Percentiles rank a stretch among this genome's conserved stretches.
These are phyloP conservation scores for Tubosaeta sp. DNA, from an alignment of 768 basidiomycete genomes.

Conservation along the genomic window DNA sequence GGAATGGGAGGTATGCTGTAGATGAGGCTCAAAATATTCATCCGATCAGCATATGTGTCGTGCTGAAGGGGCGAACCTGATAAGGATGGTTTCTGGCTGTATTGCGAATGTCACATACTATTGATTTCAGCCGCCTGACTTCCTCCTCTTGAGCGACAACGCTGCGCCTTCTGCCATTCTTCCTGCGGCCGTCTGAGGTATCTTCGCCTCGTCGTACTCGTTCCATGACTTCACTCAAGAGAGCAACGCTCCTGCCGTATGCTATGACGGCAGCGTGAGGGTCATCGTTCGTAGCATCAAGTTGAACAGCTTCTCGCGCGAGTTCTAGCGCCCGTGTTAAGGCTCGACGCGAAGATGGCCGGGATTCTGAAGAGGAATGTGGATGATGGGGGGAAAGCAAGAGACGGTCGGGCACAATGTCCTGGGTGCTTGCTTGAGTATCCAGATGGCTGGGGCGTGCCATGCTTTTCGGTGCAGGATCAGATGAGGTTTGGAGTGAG, in stretches of 20 bases:
- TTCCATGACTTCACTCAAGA: slow-evolving; percentile 91
- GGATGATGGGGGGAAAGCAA: slow-evolving; percentile 43
- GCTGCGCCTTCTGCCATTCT: slow-evolving; percentile 62
- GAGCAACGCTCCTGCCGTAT: slow-evolving; percentile 80
- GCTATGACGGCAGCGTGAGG: slow-evolving; percentile 86
- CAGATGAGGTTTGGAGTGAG: slow-evolving; percentile 46
- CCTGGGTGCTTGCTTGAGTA: slow-evolving; percentile 29
- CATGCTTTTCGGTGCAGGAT: slow-evolving; percentile 54
- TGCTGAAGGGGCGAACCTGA: slow-evolving; percentile 49
- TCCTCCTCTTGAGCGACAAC: slow-evolving; percentile 91
- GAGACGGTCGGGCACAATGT: slow-evolving; percentile 41
- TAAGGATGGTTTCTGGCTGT: slow-evolving; percentile 11
- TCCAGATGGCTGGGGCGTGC: slow-evolving; percentile 29
- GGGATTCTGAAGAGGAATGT: slow-evolving; percentile 42
- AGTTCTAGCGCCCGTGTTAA: slow-evolving; percentile 83
- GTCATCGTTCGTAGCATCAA: slow-evolving; percentile 85
- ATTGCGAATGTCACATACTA: slow-evolving; percentile 53
- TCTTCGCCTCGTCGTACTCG: slow-evolving; percentile 84
- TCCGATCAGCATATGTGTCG: slow-evolving; percentile 91
- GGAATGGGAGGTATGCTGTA: slow-evolving; percentile 81
- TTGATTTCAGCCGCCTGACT: slow-evolving; percentile 78
- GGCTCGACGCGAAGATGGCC: slow-evolving; percentile 77
- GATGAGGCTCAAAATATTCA: slow-evolving; percentile 87
- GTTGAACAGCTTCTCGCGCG: slow-evolving; percentile 83
- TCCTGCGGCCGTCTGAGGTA: slow-evolving; percentile 61